phyloP scores from a whole-genome alignment of 306 rosid species.

The Fragaria nilgerrensis region DNA sequence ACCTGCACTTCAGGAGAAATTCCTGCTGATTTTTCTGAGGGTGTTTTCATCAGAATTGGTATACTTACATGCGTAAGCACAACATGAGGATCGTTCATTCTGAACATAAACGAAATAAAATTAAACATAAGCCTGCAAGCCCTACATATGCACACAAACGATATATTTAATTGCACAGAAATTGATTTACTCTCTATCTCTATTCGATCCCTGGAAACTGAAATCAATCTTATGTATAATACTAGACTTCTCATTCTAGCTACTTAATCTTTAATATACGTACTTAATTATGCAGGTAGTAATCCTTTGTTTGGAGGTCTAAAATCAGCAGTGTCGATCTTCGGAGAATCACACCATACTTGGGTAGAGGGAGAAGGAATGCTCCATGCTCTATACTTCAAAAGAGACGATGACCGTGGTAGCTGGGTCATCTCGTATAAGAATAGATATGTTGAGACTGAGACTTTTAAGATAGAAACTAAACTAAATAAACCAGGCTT shows the following conservation, averaged over 20 bases:
- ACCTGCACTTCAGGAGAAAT: constrained; percentile 36
- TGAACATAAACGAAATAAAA: neutral
- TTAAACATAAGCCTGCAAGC: neutral
- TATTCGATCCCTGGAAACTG: too few species aligned
- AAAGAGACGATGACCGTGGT: constrained; percentile 18
- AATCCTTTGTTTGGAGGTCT: constrained; percentile 66
- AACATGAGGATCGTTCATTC: neutral
- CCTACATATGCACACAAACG: neutral
- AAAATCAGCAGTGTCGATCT: constrained; percentile 49
- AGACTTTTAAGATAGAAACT: constrained; percentile 44
- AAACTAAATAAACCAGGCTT: constrained; percentile 40
- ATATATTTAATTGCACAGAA: neutral
- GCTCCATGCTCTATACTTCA: constrained; percentile 62
- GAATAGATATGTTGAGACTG: constrained; percentile 46
- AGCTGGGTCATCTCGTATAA: constrained; percentile 46
- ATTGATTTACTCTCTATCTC: too few species aligned
- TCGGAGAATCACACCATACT: constrained; percentile 41
- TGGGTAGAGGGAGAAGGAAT: constrained; percentile 92
- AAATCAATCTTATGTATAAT: neutral
- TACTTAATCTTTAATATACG: neutral
- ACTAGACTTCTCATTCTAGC: neutral
- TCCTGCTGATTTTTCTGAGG: constrained; percentile 45
- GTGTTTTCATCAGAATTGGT: constrained; percentile 68
- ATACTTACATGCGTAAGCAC: neutral
- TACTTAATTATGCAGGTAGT: constrained; percentile 36